Percentiles rank a stretch among this genome's conserved stretches.
Evolutionary conservation across 1,139 yeast genomes (phyloP).

Genomic region (Yamadazyma epiphylla): DNA sequence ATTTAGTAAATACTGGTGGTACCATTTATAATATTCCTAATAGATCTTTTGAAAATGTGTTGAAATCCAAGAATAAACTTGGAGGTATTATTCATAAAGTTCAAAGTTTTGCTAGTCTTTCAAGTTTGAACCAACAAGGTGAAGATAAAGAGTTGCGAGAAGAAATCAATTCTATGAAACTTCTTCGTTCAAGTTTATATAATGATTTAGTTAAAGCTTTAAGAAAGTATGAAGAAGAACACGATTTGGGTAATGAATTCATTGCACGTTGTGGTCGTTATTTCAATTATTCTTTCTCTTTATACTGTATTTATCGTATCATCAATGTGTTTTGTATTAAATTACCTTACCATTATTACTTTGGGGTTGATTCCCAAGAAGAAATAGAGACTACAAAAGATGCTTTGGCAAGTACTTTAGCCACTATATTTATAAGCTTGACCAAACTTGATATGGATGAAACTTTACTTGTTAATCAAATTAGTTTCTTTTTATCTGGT

Average conservation of each 20-base stretch:
- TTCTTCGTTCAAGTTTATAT: slow-evolving; percentile 24
- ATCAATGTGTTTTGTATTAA: slow-evolving; percentile 42
- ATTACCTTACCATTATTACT: slow-evolving; percentile 25
- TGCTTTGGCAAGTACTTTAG: slow-evolving; percentile 64
- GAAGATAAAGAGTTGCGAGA: slow-evolving; percentile 31
- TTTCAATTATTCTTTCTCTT: slow-evolving; percentile 32
- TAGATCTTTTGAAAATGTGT: slow-evolving; percentile 5
- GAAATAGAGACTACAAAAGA: slow-evolving; percentile 32
- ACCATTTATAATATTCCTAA: slow-evolving; percentile 19
- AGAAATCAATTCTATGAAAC: slow-evolving; percentile 33
- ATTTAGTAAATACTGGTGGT: slow-evolving; percentile 22
- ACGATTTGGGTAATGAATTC: not conserved
- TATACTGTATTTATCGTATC: slow-evolving; percentile 65
- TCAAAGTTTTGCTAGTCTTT: slow-evolving; percentile 39
- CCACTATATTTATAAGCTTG: slow-evolving; percentile 39
- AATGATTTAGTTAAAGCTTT: slow-evolving; percentile 24
- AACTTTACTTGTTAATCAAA: slow-evolving; percentile 57
- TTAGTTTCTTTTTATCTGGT: slow-evolving; percentile 63
- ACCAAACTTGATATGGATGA: slow-evolving; percentile 29
- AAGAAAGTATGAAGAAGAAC: slow-evolving; percentile 7
- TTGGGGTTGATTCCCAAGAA: slow-evolving; percentile 3
- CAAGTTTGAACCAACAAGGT: slow-evolving; percentile 9
- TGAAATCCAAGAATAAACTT: slow-evolving; percentile 5
- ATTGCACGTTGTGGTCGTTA: slow-evolving; percentile 3
- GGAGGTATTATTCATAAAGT: slow-evolving; percentile 36